Evolutionary conservation across 2,329 filamentous ascomycete species (phyloP), one percentile per base, ranked within the genome.

Genomic region (Graphiopsis chlorocephala): DNA sequence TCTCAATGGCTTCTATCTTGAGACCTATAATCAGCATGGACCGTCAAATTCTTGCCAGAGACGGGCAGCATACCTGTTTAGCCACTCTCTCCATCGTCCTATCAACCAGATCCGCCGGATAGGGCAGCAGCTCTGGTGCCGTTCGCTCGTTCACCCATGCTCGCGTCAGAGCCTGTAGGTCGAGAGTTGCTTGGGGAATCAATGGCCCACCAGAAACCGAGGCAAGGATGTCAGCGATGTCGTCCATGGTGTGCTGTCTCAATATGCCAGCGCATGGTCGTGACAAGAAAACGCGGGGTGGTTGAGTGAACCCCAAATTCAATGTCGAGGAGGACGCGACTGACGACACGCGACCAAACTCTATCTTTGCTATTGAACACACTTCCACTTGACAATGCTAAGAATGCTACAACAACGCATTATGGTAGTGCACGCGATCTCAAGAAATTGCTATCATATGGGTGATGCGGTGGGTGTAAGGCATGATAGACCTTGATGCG

Each of bases 121-220:
- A 98, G 79, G 88, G 86, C 45, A 98, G 82, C n/a, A 99, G 83
- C 78, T 97, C 93, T 2, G 94, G 92, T 52, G 92, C 89, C 64
- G 90, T 91, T 71, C 95, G 88, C 78, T 99, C 96, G 50, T 94
- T 92, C 52, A 97, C 87, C 94, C 94, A 99, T 72, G 89, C 90
- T 72, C 94, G 90, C 71, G 94, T 97, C 71, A 99, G 82, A 61
- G 91, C 87, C 77, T 97, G 93, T 70, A 98, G 84, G 78, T 98
- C 94, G 73, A 88, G 84, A 12, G 65, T 59, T 25, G 31, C 42
- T 42, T 67, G 70, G 2, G 87, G 85, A 20, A 86, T 77, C 38
- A 81, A 68, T 3, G 71, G 69, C 42, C 53, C 53, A 0, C 74
- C 73, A n/a, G 79, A 75, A 33, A 84, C 80, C 45, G 82, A 80